Percentiles rank a stretch among this genome's conserved stretches.
These are phyloP conservation scores for Tremella yokohamensis DNA, from an alignment of 768 basidiomycete genomes.

Conservation along the genomic window DNA sequence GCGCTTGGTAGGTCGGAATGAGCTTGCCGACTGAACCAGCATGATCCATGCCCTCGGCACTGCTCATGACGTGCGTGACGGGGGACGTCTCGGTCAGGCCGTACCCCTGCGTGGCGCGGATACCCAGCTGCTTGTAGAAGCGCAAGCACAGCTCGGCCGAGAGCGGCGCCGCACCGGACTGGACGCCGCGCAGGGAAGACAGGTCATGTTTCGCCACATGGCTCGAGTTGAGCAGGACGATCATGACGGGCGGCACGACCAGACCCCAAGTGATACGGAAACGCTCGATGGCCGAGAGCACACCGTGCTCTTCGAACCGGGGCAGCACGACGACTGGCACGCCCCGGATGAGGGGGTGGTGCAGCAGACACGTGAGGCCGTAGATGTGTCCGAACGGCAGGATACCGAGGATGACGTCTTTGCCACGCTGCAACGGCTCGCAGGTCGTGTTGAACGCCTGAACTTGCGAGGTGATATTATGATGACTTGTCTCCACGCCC, in stretches of 20 bases:
- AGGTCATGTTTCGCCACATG: conserved; percentile 65
- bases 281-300: conserved; percentile 60
- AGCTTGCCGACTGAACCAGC: conserved; percentile 60
- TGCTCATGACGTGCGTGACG: conserved; percentile 60
- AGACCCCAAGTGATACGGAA: conserved; percentile 53
- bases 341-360: conserved; percentile 43
- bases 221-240: conserved; percentile 67
- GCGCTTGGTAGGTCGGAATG: conserved; percentile 70
- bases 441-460: conserved; percentile 57
- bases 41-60: conserved; percentile 51
- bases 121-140: conserved; percentile 52
- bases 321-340: conserved; percentile 53
- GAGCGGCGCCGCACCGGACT: conserved; percentile 78
- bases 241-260: conserved; percentile 69
- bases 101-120: conserved; percentile 49
- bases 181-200: conserved; percentile 58
- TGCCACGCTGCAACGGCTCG: conserved; percentile 51
- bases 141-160: conserved; percentile 62
- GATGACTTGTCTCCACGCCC: conserved; percentile 52
- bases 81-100: conserved; percentile 80
- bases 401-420: conserved; percentile 62
- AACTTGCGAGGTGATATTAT: conserved; percentile 64
- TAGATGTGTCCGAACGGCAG: conserved; percentile 62
- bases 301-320: conserved; percentile 67
- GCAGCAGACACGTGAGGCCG: conserved; percentile 40